Percentiles rank a stretch among this genome's conserved stretches.
Evolutionary conservation across 257 asterid genomes (phyloP).

Genomic region (Fraxinus pennsylvanica): DNA sequence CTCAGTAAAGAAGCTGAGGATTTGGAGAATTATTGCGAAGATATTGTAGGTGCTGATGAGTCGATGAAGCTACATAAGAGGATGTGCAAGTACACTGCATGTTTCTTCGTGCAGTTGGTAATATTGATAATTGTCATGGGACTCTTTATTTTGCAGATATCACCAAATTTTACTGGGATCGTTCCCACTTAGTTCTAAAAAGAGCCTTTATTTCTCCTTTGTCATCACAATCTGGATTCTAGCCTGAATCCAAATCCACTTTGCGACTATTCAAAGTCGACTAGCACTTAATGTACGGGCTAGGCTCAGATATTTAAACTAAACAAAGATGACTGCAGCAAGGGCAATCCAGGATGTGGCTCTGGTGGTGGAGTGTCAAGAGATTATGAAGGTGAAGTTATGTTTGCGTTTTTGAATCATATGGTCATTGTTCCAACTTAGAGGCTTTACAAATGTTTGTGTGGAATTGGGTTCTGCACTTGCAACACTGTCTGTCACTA

Average conservation of each 20-base stretch:
- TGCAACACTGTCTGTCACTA: not conserved
- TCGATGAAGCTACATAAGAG: slow-evolving; percentile 28
- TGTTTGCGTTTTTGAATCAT: not conserved
- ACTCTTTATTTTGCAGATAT: slow-evolving; percentile 27
- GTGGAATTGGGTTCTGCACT: not conserved
- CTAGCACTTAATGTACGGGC: not conserved
- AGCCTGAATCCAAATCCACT: not conserved
- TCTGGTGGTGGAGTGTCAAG: not conserved
- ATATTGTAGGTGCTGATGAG: slow-evolving; percentile 27
- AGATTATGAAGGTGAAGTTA: not conserved
- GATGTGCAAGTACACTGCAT: slow-evolving; percentile 35
- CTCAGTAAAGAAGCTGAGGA: slow-evolving; percentile 37
- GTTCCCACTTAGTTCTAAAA: slow-evolving; percentile 40
- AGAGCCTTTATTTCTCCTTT: not conserved
- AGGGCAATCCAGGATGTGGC: not conserved
- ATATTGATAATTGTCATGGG: slow-evolving; percentile 23
- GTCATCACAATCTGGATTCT: not conserved
- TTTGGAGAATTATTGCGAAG: slow-evolving; percentile 36
- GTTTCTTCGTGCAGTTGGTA: slow-evolving; percentile 39
- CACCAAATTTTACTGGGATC: slow-evolving; percentile 21
- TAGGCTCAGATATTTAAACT: not conserved
- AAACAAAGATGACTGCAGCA: not conserved
- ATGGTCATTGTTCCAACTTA: not conserved
- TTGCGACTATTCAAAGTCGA: not conserved
- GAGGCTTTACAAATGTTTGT: not conserved